Evolutionary conservation across 2,329 filamentous ascomycete species (phyloP).

Genomic region (Penicillium sp.): DNA sequence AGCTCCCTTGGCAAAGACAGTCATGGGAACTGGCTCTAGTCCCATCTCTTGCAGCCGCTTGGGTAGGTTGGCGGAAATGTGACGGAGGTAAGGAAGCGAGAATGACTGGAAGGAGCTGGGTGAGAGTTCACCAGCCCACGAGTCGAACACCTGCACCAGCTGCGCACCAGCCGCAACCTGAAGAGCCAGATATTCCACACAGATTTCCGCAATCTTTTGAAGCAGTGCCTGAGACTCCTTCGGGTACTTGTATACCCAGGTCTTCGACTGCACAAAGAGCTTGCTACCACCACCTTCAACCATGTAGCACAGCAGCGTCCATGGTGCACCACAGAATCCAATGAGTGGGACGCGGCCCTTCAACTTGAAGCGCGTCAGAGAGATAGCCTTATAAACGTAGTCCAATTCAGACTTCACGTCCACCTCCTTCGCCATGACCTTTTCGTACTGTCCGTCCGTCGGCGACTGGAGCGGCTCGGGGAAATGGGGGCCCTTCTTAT

Average conservation of each 20-base stretch:
- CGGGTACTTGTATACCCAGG: conserved; percentile 91
- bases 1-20: conserved; percentile 95
- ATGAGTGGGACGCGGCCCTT: conserved; percentile 87
- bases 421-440: conserved; percentile 77
- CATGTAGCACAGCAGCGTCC: conserved; percentile 99
- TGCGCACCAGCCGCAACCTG: conserved; percentile 94
- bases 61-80: conserved; percentile 83
- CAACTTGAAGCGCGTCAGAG: conserved; percentile 84
- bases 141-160: conserved; percentile 96
- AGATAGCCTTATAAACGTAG: conserved; percentile 96
- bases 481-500: conserved; percentile 96
- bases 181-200: conserved; percentile 89
- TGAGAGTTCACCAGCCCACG: conserved; percentile 93
- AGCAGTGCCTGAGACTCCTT: conserved; percentile 79
- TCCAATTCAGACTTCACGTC: conserved; percentile 82
- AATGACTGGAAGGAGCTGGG: conserved; percentile 83
- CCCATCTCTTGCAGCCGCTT: conserved; percentile 72
- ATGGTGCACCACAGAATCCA: conserved; percentile 95
- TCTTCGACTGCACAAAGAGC: conserved; percentile 91
- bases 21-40: conserved; percentile 87
- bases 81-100: conserved; percentile 80
- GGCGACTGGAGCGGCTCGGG: conserved; percentile 80
- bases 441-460: conserved; percentile 78
- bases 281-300: conserved; percentile 96
- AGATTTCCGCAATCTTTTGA: conserved; percentile 90